phyloP scores from a whole-genome alignment of 441 rosid species.

The Populus tomentosa region DNA sequence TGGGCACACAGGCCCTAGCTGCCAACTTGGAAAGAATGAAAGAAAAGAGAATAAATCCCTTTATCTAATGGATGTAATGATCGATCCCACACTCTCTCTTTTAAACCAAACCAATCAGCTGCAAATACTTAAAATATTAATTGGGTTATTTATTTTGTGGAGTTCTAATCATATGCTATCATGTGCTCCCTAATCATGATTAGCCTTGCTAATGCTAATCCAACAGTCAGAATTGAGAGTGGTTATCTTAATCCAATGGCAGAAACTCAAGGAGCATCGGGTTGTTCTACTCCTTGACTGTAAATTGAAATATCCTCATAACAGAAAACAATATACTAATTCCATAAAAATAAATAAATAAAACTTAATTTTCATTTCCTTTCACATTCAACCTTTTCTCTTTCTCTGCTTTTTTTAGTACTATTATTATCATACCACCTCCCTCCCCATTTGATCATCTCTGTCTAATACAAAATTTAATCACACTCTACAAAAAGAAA shows the following conservation, averaged over 20 bases:
- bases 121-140: not conserved
- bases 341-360: not conserved
- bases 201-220: not conserved
- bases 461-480: not conserved
- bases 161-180: not conserved
- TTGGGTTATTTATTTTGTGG: not conserved
- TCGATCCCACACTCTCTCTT: slow-evolving; percentile 9
- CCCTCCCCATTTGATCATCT: not conserved
- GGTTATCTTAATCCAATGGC: not conserved
- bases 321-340: not conserved
- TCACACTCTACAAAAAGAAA: not conserved
- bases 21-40: slow-evolving; percentile 20
- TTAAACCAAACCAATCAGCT: not conserved
- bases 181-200: not conserved
- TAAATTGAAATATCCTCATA: not conserved
- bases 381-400: not conserved
- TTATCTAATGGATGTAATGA: slow-evolving; percentile 15
- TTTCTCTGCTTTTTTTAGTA: slow-evolving; percentile 18
- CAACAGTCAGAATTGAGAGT: not conserved
- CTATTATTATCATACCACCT: slow-evolving; percentile 9
- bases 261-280: not conserved
- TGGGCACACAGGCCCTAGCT: not conserved
- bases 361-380: not conserved
- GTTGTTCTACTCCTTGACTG: not conserved
- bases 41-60: slow-evolving; percentile 4